phyloP scores from a whole-genome alignment of 2,329 filamentous ascomycete species.

The Hirsutella minnesotensis region DNA sequence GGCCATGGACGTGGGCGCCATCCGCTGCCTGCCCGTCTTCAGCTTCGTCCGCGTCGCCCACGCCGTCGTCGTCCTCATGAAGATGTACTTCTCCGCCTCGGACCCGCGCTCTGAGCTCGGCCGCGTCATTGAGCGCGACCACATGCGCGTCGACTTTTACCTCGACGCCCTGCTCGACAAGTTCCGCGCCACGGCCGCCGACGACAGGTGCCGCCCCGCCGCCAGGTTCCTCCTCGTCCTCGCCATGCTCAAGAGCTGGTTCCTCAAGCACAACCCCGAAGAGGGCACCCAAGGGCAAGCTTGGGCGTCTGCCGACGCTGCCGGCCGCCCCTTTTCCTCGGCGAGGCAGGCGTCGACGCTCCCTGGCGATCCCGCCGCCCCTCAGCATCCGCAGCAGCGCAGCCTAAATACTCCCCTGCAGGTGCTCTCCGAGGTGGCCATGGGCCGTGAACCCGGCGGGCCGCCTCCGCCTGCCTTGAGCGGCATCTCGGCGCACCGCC shows the following conservation, averaged over 20 bases:
- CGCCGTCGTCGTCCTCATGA: constrained; percentile 59
- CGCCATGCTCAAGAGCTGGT: constrained; percentile 60
- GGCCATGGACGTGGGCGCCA: constrained; percentile 41
- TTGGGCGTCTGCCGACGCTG: constrained; percentile 1
- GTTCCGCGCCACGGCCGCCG: constrained; percentile 51
- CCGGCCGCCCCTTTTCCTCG: too few relatives aligned
- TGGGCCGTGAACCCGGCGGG: constrained; percentile 22
- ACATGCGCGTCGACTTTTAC: constrained; percentile 54
- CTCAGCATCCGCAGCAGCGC: constrained; percentile 8
- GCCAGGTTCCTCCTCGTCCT: constrained; percentile 62
- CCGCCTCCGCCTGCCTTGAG: constrained; percentile 4
- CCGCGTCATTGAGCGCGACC: constrained; percentile 55
- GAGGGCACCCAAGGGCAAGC: constrained; percentile 13
- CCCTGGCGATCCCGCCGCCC: not conserved
- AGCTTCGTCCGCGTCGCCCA: constrained; percentile 63
- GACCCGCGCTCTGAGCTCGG: constrained; percentile 54
- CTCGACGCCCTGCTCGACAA: constrained; percentile 59
- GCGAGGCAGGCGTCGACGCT: constrained; percentile 3
- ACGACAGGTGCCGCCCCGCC: constrained; percentile 52
- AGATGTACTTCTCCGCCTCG: constrained; percentile 58
- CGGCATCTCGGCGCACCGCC: constrained; percentile 15
- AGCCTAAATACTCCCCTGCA: constrained; percentile 41
- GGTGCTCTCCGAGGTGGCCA: constrained; percentile 45
- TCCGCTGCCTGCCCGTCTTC: constrained; percentile 58
- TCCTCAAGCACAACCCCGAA: constrained; percentile 32